phyloP scores from a whole-genome alignment of 1,284 basidiomycete genomes.

The Tilletia setariae region DNA sequence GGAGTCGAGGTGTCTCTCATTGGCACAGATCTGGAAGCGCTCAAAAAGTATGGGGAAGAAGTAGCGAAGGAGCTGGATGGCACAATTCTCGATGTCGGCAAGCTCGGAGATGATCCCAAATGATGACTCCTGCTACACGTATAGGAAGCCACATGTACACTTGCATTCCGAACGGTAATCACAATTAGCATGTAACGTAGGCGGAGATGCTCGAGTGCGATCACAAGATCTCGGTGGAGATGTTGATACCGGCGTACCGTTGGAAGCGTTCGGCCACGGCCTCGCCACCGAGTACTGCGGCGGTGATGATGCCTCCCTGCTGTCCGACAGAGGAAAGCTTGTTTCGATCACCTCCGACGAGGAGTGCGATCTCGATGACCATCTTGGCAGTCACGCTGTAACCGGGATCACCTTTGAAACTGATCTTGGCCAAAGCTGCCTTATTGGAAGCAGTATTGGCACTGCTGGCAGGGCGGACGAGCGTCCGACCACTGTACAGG shows the following conservation, averaged over 20 bases:
- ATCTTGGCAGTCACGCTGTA: slow-evolving; percentile 70
- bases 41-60: slow-evolving; percentile 37
- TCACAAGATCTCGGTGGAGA: slow-evolving; percentile 57
- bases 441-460: slow-evolving; percentile 9
- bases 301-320: slow-evolving; percentile 73
- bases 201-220: too few species aligned
- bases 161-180: too few species aligned
- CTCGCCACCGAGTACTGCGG: slow-evolving; percentile 72
- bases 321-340: slow-evolving; percentile 62
- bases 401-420: slow-evolving; percentile 74
- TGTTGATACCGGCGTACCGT: slow-evolving; percentile 61
- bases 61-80: slow-evolving; percentile 59
- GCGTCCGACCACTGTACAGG: slow-evolving; percentile 28
- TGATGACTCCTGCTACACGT: slow-evolving; percentile 17
- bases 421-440: slow-evolving; percentile 63
- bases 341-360: slow-evolving; percentile 57
- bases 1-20: slow-evolving; percentile 73
- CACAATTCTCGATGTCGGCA: slow-evolving; percentile 57
- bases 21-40: slow-evolving; percentile 58
- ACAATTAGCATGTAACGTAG: too few species aligned
- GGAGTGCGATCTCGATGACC: slow-evolving; percentile 71
- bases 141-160: too few species aligned
- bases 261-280: slow-evolving; percentile 67
- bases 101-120: slow-evolving; percentile 52
- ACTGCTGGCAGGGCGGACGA: slow-evolving; percentile 5